These are phyloP conservation scores for Pestalotiopsis sp. DNA, from an alignment of 2,329 filamentous ascomycete genomes.

Conservation along the genomic window DNA sequence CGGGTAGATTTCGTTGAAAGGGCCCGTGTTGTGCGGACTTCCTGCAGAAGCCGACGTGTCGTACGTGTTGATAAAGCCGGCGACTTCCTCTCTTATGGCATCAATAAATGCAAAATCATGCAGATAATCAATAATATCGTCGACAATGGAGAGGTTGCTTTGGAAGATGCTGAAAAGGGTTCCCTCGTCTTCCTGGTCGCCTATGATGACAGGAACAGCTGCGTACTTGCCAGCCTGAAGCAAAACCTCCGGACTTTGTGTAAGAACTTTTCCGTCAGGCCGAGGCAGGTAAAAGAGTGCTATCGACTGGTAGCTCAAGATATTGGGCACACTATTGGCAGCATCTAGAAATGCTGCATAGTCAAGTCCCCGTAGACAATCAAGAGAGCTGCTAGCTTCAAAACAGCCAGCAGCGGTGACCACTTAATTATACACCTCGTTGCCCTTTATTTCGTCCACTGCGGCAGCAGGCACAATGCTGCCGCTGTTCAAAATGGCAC, in stretches of 20 bases:
- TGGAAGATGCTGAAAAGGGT: constrained; percentile 74
- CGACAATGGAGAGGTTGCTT: constrained; percentile 64
- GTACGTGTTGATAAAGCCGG: constrained; percentile 64
- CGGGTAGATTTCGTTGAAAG: constrained; percentile 73
- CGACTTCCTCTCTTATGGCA: constrained; percentile 54
- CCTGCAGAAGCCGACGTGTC: constrained; percentile 57
- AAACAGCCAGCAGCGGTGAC: constrained; percentile 64
- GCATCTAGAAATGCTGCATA: constrained; percentile 64
- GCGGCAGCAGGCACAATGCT: neutral
- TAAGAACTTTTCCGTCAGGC: constrained; percentile 67
- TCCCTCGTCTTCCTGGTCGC: constrained; percentile 80
- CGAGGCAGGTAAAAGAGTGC: constrained; percentile 75
- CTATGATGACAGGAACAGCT: constrained; percentile 65
- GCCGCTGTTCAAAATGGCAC: constrained; percentile 36
- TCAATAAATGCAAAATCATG: constrained; percentile 59
- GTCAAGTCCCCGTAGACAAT: constrained; percentile 64
- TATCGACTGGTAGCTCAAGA: constrained; percentile 68
- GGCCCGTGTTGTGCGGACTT: constrained; percentile 70
- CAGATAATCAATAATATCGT: constrained; percentile 66
- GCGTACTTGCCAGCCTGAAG: constrained; percentile 55
- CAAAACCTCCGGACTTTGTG: constrained; percentile 64
- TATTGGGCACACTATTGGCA: constrained; percentile 68
- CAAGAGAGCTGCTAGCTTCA: constrained; percentile 56
- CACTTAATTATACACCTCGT: constrained; percentile 57
- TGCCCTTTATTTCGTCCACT: neutral